phyloP scores from a whole-genome alignment of 2,329 filamentous ascomycete species.

The Phialophora chinensis region DNA sequence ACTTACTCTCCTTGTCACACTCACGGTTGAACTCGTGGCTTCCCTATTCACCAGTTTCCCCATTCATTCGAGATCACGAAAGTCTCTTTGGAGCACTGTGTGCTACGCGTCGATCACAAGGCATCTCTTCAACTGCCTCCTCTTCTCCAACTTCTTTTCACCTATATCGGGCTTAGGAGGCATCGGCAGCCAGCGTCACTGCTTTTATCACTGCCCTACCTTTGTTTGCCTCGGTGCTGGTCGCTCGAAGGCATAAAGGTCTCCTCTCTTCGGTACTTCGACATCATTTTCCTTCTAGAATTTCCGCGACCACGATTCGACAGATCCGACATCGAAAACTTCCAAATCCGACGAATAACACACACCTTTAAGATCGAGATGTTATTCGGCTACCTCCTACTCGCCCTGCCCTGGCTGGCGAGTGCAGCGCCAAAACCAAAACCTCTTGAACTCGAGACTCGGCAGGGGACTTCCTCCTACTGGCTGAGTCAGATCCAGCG shows the following conservation, averaged over 20 bases:
- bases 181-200: constrained; percentile 2
- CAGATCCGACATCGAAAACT: neutral
- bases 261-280: neutral
- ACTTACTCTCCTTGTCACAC: constrained; percentile 10
- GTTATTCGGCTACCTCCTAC: constrained; percentile 23
- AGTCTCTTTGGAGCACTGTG: neutral
- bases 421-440: constrained; percentile 22
- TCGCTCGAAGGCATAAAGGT: constrained; percentile 12
- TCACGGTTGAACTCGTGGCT: constrained; percentile 7
- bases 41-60: constrained; percentile 6
- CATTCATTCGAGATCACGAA: constrained; percentile 1
- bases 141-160: neutral
- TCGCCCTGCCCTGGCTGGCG: constrained; percentile 27
- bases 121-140: neutral
- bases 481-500: constrained; percentile 75
- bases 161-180: neutral
- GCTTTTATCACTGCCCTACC: constrained; percentile 11
- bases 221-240: constrained; percentile 23
- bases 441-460: constrained; percentile 16
- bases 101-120: constrained; percentile 7
- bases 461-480: constrained; percentile 53
- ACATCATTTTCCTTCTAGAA: neutral
- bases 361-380: constrained; percentile 13
- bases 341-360: neutral
- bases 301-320: neutral